Evolutionary conservation across 163 green algal genomes (phyloP).

Genomic region (Trebouxia gelatinosa): DNA sequence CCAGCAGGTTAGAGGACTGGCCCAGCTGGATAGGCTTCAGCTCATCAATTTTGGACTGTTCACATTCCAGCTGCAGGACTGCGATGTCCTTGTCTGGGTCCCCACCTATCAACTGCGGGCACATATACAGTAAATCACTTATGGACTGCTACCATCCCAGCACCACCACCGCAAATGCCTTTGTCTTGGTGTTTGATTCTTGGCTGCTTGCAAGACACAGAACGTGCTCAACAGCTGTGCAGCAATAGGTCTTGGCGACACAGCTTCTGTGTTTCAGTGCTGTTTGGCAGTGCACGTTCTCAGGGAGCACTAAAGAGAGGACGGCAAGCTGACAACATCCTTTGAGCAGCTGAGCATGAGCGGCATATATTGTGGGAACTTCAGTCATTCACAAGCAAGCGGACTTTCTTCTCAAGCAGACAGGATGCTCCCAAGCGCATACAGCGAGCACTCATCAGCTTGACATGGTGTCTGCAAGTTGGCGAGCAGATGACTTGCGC

Average conservation of each 20-base stretch:
- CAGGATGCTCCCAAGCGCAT: too few species aligned
- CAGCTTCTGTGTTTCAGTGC: too few species aligned
- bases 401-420: too few species aligned
- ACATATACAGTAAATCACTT: neutral
- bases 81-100: slow-evolving; percentile 86
- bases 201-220: neutral
- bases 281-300: too few species aligned
- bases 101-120: slow-evolving; percentile 45
- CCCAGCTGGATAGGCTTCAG: slow-evolving; percentile 66
- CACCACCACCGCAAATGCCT: neutral
- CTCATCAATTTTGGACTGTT: neutral
- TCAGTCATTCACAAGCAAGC: too few species aligned
- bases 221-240: neutral
- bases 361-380: neutral
- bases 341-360: too few species aligned
- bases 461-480: too few species aligned
- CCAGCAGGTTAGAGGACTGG: slow-evolving; percentile 64
- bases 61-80: slow-evolving; percentile 66
- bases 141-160: neutral
- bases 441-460: too few species aligned
- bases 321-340: too few species aligned
- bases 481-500: neutral
- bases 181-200: neutral
- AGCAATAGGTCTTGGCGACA: too few species aligned
- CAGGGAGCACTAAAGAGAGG: too few species aligned